Base-by-base conservation (phyloP, 78 protist species). In the Creolimax fragrantissima region DNA sequence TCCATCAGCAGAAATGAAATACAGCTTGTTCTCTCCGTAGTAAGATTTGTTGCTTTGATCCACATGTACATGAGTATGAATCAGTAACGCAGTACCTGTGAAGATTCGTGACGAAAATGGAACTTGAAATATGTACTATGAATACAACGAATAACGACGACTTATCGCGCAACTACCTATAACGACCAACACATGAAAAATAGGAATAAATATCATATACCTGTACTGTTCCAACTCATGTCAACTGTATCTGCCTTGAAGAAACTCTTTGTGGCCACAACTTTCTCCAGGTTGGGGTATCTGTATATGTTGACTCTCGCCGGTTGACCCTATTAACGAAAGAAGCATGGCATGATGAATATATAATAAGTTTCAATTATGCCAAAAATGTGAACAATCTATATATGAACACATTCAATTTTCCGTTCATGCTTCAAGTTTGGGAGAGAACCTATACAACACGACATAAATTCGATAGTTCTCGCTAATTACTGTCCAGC, bases 21-120 rank as follows among this genome's bases (percentile, higher is more conserved):
- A 89, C 37, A 95, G 91, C 36, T 35, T 47, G 3, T 89, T 91
- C 89, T 88, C 95, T n/a, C 96, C 96, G 86, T 92, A 91, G 93
- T 95, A 95, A 35, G 89, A 43, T 44, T 92, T 84, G 67, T 92
- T 94, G 39, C 83, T 37, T 3, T 44, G n/a, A 66, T 95, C 96
- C 41, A 91, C 94, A 44, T 93, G 95, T 5, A 93, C 91, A 44
- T 36, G 44, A 24, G 94, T 67, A n/a, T 3, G 44, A 4, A 93
- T 42, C 39, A 94, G 94, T 3, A 93, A 81, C 0, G 92, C 90
- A 2, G 89, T 39, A 36, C 89, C 89, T 58, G 74, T 17, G 24
- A 58, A 58, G 11, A 58, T 58, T 0, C 74, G 11, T 58, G 74
- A 58, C 11, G 11, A 58, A 1, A 58, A 58, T 32, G 74, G 1